Percentiles rank a stretch among this genome's conserved stretches.
phyloP scores from a whole-genome alignment of 805 yeast genomes.

The Candida ortonii region DNA sequence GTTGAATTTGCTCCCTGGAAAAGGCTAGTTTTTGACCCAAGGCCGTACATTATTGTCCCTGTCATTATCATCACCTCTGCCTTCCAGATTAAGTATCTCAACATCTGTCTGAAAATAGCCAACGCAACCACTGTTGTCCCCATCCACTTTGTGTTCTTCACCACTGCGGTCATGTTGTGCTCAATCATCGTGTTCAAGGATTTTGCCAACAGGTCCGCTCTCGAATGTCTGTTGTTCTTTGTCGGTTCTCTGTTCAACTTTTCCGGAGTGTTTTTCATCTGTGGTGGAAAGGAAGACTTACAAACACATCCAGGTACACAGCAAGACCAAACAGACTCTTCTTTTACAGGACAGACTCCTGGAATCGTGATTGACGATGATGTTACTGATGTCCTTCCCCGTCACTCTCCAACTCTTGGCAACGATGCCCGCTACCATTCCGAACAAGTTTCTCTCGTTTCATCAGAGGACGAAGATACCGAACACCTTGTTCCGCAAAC shows the following conservation, averaged over 20 bases:
- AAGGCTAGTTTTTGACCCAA: conserved; percentile 24
- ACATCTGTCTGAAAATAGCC: conserved; percentile 37
- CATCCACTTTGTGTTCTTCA: conserved; percentile 47
- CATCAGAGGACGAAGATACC: conserved; percentile 8
- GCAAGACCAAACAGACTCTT: not conserved
- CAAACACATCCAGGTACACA: too few species aligned
- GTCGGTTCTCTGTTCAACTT: conserved; percentile 38
- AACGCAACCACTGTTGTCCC: conserved; percentile 49
- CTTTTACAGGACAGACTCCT: conserved; percentile 1
- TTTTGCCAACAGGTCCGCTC: conserved; percentile 30
- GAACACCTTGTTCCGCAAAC: conserved; percentile 2
- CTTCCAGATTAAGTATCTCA: conserved; percentile 39
- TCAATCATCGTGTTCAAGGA: conserved; percentile 42
- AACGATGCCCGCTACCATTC: not conserved
- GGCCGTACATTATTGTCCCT: conserved; percentile 32
- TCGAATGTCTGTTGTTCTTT: conserved; percentile 26
- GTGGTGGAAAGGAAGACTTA: conserved; percentile 18
- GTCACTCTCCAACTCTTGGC: not conserved
- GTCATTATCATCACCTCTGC: conserved; percentile 38
- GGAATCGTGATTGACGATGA: conserved; percentile 1
- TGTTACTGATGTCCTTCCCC: not conserved
- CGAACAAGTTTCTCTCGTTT: conserved; percentile 10
- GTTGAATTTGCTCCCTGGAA: conserved; percentile 27
- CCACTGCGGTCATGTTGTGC: conserved; percentile 41
- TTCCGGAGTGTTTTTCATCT: conserved; percentile 41